phyloP scores from a whole-genome alignment of 2,329 filamentous ascomycete genomes.

The Sphaerostilbella broomeana region DNA sequence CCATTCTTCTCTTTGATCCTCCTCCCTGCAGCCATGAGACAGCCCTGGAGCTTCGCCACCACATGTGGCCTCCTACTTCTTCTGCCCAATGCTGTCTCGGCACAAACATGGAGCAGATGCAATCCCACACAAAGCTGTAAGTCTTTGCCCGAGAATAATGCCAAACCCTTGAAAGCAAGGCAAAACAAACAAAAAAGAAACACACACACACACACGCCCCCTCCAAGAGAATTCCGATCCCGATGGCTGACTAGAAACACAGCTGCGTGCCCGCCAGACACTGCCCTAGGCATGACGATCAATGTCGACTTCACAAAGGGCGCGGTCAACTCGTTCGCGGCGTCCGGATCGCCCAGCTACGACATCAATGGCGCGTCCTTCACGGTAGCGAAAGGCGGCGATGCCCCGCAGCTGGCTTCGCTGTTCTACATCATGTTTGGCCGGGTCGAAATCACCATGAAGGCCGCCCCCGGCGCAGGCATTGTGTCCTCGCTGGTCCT shows the following conservation, averaged over 20 bases:
- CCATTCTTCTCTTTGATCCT: background rate
- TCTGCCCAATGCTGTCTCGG: slow-evolving; percentile 22
- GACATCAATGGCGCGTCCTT: slow-evolving; percentile 71
- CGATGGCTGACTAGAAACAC: slow-evolving; percentile 3
- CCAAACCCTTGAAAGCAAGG: no score
- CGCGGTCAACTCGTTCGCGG: slow-evolving; percentile 69
- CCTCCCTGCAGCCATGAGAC: slow-evolving; percentile 13
- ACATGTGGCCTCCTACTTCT: no score
- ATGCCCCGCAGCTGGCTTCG: slow-evolving; percentile 79
- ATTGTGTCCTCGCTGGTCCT: slow-evolving; percentile 92
- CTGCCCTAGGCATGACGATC: slow-evolving; percentile 76
- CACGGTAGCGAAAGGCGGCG: slow-evolving; percentile 68
- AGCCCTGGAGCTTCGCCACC: slow-evolving; percentile 6
- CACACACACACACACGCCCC: background rate
- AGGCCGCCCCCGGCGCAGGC: slow-evolving; percentile 78
- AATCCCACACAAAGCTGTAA: slow-evolving; percentile 33
- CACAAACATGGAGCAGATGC: slow-evolving; percentile 36
- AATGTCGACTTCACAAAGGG: slow-evolving; percentile 78
- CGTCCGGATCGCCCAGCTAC: slow-evolving; percentile 66
- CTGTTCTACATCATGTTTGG: slow-evolving; percentile 99
- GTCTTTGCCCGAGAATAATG: no score
- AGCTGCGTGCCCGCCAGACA: slow-evolving; percentile 64
- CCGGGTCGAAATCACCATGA: slow-evolving; percentile 76
- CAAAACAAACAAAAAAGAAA: no score
- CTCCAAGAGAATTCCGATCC: background rate